These are phyloP conservation scores for Westerdykella sp. DNA, from an alignment of 2,329 filamentous ascomycete genomes.

Conservation along the genomic window DNA sequence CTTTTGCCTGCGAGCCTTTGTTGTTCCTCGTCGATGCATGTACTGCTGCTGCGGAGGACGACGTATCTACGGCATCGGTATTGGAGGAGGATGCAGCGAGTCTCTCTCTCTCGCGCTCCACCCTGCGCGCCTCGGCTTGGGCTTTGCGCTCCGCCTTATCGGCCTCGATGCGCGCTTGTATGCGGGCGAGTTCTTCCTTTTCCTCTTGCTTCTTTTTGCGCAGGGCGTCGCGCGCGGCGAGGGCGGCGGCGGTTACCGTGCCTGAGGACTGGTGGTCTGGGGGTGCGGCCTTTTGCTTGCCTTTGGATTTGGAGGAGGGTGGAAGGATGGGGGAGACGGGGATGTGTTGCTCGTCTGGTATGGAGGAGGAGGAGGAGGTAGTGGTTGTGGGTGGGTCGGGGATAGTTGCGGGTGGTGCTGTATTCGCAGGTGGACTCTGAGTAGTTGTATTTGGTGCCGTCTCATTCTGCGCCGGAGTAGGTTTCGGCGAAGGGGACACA, in stretches of 20 bases:
- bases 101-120: conserved; percentile 26
- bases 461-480: background rate
- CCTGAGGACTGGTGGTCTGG: conserved; percentile 34
- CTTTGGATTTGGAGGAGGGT: conserved; percentile 24
- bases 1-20: conserved; percentile 26
- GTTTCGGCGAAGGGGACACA: conserved; percentile 1
- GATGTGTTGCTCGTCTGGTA: conserved; percentile 2
- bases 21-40: conserved; percentile 10
- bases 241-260: conserved; percentile 33
- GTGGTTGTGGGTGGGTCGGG: background rate
- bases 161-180: conserved; percentile 68
- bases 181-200: conserved; percentile 61
- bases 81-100: background rate
- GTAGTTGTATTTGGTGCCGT: conserved; percentile 7
- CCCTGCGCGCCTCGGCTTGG: conserved; percentile 28
- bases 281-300: conserved; percentile 41
- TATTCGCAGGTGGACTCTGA: background rate
- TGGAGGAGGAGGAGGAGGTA: background rate
- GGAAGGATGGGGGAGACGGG: conserved; percentile 10
- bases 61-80: conserved; percentile 4
- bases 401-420: background rate
- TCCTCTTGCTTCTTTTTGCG: conserved; percentile 59
- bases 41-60: conserved; percentile 5
- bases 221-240: conserved; percentile 40
- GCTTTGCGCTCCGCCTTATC: conserved; percentile 63